Base-by-base conservation (phyloP, 176 grass and related monocot genomes). In the Cymbopogon citratus region DNA sequence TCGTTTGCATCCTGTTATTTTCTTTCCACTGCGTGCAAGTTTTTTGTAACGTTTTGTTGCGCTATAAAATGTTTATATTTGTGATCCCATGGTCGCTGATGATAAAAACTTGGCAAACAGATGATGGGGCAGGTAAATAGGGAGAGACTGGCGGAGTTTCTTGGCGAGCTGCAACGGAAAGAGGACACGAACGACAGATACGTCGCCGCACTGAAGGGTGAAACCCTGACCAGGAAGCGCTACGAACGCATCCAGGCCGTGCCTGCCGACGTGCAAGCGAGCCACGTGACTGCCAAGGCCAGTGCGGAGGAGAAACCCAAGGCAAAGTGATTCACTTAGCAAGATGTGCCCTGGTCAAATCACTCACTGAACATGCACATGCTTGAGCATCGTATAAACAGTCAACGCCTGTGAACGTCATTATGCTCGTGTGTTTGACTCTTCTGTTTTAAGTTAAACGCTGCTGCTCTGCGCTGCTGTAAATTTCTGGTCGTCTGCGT, bases 61-160 rank as follows among this genome's bases (percentile, higher is more conserved):
- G 16, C 18, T 54, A 65, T 35, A 18, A 41, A 24, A 27, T 29
- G 19, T 73, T 72, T 40, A 0, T 9, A 6, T 61, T 63, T 67
- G 12, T 75, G 25, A 56, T 45, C 25, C 63, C 4, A 0, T 38
- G 57, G 16, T 66, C 33, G 69, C 43, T 85, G 70, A 61, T 48
- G 25, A 29, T 64, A 18, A 67, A 71, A 27, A 9, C 28, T 11
- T 31, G 65, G 4, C 18, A 52, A 81, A 25, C 81, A 93, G 94
- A 91, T 97, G 94, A 93, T 98, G 96, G 96, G 92, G 46, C 96
- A 95, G 91, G 83, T 91, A 38, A 95, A 95, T 56, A 89, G 78
- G 45, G 96, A 98, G 73, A 88, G 96, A 63, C 57, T 98, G n/a
- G 92, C 96, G n/a, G 96, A 98, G 77, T 93, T 89, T 89, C 89